Percentiles rank a stretch among this genome's conserved stretches.
phyloP scores from a whole-genome alignment of 306 rosid species.

The Gynostemma pentaphyllum region DNA sequence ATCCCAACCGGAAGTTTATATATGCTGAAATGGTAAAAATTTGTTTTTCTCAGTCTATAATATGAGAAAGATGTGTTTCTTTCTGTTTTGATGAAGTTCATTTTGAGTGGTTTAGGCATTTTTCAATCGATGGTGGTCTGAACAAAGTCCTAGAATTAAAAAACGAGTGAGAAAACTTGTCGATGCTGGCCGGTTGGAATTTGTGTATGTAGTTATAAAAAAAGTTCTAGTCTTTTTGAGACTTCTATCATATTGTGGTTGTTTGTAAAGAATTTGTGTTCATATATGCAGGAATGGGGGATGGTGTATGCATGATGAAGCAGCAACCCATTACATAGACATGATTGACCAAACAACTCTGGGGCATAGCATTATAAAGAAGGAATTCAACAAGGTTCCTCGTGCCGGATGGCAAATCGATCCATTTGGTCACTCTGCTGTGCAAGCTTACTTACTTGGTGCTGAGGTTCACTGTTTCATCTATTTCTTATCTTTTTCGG shows the following conservation, averaged over 20 bases:
- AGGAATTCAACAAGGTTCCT: conserved; percentile 50
- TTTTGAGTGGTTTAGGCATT: conserved; percentile 39
- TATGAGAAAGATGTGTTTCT: neutral
- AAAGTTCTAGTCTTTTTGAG: neutral
- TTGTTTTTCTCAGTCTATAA: neutral
- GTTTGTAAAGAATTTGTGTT: neutral
- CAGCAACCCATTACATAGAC: conserved; percentile 69
- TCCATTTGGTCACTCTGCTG: conserved; percentile 88
- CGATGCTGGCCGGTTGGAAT: conserved; percentile 52
- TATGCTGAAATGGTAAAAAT: conserved; percentile 66
- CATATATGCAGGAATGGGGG: conserved; percentile 73
- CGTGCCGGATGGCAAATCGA: conserved; percentile 91
- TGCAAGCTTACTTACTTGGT: conserved; percentile 67
- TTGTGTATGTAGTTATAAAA: conserved; percentile 36
- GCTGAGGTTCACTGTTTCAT: conserved; percentile 46
- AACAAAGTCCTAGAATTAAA: conserved; percentile 48
- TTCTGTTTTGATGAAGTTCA: neutral
- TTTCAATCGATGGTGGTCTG: conserved; percentile 75
- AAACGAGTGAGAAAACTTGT: conserved; percentile 52
- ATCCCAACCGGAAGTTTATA: conserved; percentile 72
- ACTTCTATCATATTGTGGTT: neutral
- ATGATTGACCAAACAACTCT: conserved; percentile 92
- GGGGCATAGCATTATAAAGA: conserved; percentile 58
- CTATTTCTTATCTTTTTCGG: neutral
- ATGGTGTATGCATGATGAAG: conserved; percentile 99